Evolutionary conservation across 2,329 filamentous ascomycete genomes (phyloP).

Genomic region (Monosporascus sp.): DNA sequence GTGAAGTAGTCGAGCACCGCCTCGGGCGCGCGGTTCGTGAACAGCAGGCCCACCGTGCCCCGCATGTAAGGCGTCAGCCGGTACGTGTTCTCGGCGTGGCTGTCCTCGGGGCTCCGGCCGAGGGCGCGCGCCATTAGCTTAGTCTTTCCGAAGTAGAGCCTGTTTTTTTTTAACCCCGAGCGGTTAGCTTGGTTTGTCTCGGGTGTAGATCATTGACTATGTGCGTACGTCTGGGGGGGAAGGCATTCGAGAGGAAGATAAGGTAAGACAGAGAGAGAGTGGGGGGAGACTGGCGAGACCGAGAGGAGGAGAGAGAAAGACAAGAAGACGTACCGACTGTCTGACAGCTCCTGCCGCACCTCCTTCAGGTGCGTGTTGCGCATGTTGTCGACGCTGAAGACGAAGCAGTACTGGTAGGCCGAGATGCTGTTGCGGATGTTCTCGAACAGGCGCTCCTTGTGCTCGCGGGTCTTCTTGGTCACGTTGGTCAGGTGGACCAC

Average conservation of each 20-base stretch:
- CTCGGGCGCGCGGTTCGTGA: conserved; percentile 70
- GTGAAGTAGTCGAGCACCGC: conserved; percentile 67
- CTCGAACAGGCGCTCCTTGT: conserved; percentile 82
- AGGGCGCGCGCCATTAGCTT: conserved; percentile 98
- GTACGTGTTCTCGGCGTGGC: conserved; percentile 73
- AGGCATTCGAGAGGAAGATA: conserved; percentile 2
- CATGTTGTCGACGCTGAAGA: conserved; percentile 95
- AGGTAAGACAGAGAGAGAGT: conserved; percentile 1
- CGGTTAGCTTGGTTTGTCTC: conserved; percentile 12
- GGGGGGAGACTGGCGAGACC: background rate
- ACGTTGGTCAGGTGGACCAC: conserved; percentile 88
- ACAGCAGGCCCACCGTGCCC: conserved; percentile 84
- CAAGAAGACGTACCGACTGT: conserved; percentile 62
- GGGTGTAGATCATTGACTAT: background rate
- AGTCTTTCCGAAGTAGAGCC: conserved; percentile 97
- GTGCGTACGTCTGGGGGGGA: background rate
- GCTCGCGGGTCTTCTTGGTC: conserved; percentile 86
- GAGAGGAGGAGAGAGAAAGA: background rate
- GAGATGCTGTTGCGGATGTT: conserved; percentile 82
- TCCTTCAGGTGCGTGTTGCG: conserved; percentile 94
- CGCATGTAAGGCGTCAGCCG: conserved; percentile 62
- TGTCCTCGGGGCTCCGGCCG: conserved; percentile 69
- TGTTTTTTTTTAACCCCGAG: conserved; percentile 29
- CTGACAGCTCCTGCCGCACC: conserved; percentile 75
- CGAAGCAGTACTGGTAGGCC: conserved; percentile 84